Conservation (phyloP, 805 yeast species). For the Candida wancherniae region DNA sequence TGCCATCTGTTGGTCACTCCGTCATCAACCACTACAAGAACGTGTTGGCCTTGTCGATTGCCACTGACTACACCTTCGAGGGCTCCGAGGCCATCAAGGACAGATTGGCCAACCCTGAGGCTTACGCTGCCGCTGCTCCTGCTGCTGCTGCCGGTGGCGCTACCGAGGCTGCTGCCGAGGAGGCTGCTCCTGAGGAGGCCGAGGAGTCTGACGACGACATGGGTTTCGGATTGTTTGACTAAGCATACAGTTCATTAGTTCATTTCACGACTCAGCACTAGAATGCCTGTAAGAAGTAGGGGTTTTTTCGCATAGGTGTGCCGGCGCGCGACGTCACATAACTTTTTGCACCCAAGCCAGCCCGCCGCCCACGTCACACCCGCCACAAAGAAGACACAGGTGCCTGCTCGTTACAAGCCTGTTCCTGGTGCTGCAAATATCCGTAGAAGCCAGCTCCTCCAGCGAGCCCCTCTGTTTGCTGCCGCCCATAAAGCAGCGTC, state of each 20-base stretch:
- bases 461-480: too few relatives aligned
- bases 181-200: slow-evolving; percentile 69
- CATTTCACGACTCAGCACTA: too few relatives aligned
- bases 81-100: slow-evolving; percentile 99
- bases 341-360: too few relatives aligned
- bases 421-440: too few relatives aligned
- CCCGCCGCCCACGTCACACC: too few relatives aligned
- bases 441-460: too few relatives aligned
- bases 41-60: slow-evolving; percentile 95
- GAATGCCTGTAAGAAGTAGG: too few relatives aligned
- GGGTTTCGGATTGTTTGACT: slow-evolving; percentile 99
- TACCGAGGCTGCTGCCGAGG: slow-evolving; percentile 58
- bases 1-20: slow-evolving; percentile 98
- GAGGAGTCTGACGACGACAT: slow-evolving; percentile 73
- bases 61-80: slow-evolving; percentile 98
- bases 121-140: slow-evolving; percentile 99
- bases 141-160: slow-evolving; percentile 80
- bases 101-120: slow-evolving; percentile 99
- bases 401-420: too few relatives aligned
- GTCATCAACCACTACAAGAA: slow-evolving; percentile 99
- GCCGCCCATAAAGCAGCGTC: too few relatives aligned
- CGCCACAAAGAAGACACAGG: too few relatives aligned
- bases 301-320: too few relatives aligned
- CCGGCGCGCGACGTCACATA: too few relatives aligned
- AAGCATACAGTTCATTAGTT: slow-evolving; percentile 36